Conservation (phyloP, 2,329 filamentous ascomycete genomes). For the Catunica adiposa region DNA sequence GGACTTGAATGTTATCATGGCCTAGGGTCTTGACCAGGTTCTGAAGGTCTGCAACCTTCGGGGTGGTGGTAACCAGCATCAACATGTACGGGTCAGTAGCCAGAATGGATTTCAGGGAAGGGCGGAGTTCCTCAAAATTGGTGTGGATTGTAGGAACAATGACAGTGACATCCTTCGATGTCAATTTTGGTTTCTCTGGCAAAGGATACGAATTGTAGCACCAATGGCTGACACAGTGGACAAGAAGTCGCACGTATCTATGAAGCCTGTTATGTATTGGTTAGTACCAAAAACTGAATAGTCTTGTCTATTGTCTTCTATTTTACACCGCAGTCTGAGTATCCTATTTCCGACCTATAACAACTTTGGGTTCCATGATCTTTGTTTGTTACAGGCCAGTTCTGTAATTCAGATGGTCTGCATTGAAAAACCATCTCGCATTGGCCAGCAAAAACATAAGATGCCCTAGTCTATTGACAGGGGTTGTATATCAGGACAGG, state of each 20-base stretch:
- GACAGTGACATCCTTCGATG: conserved; percentile 73
- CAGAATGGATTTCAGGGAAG: conserved; percentile 64
- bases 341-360: too few relatives aligned
- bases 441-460: not conserved
- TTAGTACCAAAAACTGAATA: not conserved
- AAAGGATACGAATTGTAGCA: conserved; percentile 71
- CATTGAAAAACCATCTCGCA: not conserved
- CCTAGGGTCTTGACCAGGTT: conserved; percentile 41
- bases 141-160: conserved; percentile 88
- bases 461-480: too few relatives aligned
- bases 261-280: conserved; percentile 44
- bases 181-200: conserved; percentile 63
- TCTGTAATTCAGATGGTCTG: conserved; percentile 16
- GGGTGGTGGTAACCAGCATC: conserved; percentile 73
- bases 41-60: conserved; percentile 54
- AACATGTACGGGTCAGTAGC: conserved; percentile 53
- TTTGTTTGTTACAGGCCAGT: too few relatives aligned
- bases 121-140: conserved; percentile 64
- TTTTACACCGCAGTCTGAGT: too few relatives aligned
- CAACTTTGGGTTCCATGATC: too few relatives aligned
- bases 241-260: conserved; percentile 70
- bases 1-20: conserved; percentile 49
- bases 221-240: conserved; percentile 78
- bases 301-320: not conserved
- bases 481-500: not conserved